Base-by-base conservation (phyloP, 805 yeast genomes). In the Yarrowia sp. region DNA sequence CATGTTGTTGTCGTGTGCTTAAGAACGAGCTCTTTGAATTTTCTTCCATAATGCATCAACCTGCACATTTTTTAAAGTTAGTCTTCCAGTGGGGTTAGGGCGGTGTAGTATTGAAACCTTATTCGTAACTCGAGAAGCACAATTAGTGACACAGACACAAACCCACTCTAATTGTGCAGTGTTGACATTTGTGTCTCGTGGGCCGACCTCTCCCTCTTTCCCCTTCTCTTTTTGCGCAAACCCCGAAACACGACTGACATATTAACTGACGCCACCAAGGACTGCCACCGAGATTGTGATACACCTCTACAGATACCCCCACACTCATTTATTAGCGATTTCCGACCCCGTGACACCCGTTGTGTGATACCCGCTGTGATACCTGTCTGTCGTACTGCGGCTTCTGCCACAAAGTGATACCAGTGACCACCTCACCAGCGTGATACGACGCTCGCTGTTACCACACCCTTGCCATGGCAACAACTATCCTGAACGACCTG, bases 41-140 rank as follows among this genome's bases (percentile, higher is more conserved):
- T 59, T 59, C 22, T 32, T 59, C 65, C 64, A 35, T 22, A 45
- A 59, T 45, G 65, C 65, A 59, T 35, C n/a, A 8, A 9, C 16
- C 42, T 59, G 65, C 65, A 59, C 52, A 59, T 59, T 59, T 59
- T 59, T 59, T 59, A 56, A 15, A 15, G 63, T 56, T 56, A 56
- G 45, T 2, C 43, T 53, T 40, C 32, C 40, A 16, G 32, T 35
- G 14, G 43, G 45, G 59, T 53, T 38, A 53, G 59, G 45, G 41
- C 7, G 9, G 26, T 0, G 22, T n/a, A 5, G 22, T 50, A 36
- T 35, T 35, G 22, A 50, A 32, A 49, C 40, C 53, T 32, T 49
- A 26, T 42, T 38, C 7, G 32, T 26, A 16, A 7, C 43, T 14
- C 42, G 42, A n/a, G 7, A 8, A 8, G 14, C 5, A 8, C 3